phyloP scores from a whole-genome alignment of 2,329 filamentous ascomycete genomes.

The Venturia asperata region DNA sequence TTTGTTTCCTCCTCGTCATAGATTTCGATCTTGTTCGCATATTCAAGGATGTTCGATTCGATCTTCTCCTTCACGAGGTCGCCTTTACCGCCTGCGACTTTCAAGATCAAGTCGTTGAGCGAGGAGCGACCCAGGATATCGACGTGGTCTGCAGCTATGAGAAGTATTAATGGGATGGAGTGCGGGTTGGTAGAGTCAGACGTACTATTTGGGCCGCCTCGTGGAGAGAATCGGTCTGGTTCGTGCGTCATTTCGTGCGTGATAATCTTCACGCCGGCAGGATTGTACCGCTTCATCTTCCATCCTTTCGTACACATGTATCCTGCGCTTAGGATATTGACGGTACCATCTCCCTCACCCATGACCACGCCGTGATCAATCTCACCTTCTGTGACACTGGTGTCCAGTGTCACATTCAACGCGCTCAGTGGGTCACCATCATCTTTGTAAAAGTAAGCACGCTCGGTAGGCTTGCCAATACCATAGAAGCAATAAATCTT shows the following conservation, averaged over 20 bases:
- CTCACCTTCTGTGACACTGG: conserved; percentile 39
- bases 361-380: conserved; percentile 86
- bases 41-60: conserved; percentile 73
- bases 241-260: conserved; percentile 96
- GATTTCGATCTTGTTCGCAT: conserved; percentile 76
- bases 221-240: conserved; percentile 81
- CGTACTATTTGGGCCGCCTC: conserved; percentile 59
- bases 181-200: conserved; percentile 19
- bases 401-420: conserved; percentile 56
- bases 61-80: conserved; percentile 70
- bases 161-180: conserved; percentile 23
- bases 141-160: conserved; percentile 73
- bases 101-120: conserved; percentile 82
- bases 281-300: conserved; percentile 90
- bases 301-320: conserved; percentile 98
- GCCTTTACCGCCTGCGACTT: conserved; percentile 78
- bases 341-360: conserved; percentile 93
- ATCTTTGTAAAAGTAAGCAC: conserved; percentile 81
- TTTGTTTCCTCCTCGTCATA: conserved; percentile 45
- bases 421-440: conserved; percentile 59
- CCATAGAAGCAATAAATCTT: conserved; percentile 98
- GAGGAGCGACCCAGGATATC: conserved; percentile 86
- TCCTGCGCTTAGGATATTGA: conserved; percentile 81
- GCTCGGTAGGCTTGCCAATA: conserved; percentile 86
- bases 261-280: conserved; percentile 70